These are phyloP conservation scores for Hemileccinum rubropunctum DNA, from an alignment of 768 basidiomycete species.

Conservation along the genomic window DNA sequence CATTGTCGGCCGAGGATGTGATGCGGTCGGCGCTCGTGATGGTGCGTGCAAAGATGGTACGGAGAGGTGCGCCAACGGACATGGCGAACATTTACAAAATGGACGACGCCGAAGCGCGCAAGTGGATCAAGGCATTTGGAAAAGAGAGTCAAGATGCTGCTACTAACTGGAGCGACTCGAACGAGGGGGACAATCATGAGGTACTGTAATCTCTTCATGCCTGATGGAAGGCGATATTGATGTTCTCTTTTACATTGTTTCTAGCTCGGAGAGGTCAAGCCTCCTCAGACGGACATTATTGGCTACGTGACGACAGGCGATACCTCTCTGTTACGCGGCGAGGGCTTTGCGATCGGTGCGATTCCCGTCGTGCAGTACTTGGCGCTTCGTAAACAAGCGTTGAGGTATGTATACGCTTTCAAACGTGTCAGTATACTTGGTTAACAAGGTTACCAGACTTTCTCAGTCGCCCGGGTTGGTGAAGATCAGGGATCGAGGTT, in stretches of 20 bases:
- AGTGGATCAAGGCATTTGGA: conserved; percentile 41
- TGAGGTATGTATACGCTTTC: conserved; percentile 26
- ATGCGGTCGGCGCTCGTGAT: conserved; percentile 63
- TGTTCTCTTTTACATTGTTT: neutral
- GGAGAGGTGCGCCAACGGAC: conserved; percentile 72
- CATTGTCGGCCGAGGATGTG: conserved; percentile 41
- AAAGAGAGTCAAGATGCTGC: conserved; percentile 15
- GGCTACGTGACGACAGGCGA: conserved; percentile 86
- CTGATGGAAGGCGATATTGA: neutral
- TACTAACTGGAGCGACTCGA: conserved; percentile 14
- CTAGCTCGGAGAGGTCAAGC: conserved; percentile 46
- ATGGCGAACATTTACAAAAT: conserved; percentile 70
- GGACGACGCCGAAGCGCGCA: conserved; percentile 48
- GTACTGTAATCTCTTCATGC: conserved; percentile 19
- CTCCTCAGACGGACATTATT: conserved; percentile 49
- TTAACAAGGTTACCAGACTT: conserved; percentile 13
- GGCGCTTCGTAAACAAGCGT: conserved; percentile 50
- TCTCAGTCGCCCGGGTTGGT: conserved; percentile 42
- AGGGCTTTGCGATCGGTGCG: conserved; percentile 75
- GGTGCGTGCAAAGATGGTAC: conserved; percentile 59
- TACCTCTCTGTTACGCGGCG: conserved; percentile 74
- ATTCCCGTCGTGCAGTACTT: conserved; percentile 56
- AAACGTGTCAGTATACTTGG: neutral
- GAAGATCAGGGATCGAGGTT: conserved; percentile 62
- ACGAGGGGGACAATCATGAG: conserved; percentile 21